Percentiles rank a stretch among this genome's conserved stretches.
Evolutionary conservation across 805 yeast genomes (phyloP).

Genomic region (Monosporozyma aquatica): DNA sequence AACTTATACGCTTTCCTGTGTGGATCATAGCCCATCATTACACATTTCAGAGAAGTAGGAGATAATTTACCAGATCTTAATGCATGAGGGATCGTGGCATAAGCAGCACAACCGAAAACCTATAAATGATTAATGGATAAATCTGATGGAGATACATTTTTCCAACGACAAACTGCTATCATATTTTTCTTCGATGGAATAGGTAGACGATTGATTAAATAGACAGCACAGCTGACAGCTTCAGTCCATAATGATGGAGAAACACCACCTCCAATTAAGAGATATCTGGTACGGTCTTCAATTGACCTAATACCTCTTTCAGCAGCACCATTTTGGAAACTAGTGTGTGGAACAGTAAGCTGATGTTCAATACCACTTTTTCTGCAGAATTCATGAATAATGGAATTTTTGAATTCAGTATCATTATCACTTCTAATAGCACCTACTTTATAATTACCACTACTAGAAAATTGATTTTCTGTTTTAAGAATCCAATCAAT

Average conservation of each 20-base stretch:
- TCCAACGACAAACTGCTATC: conserved; percentile 7
- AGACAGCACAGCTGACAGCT: conserved; percentile 9
- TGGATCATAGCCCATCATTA: conserved; percentile 4
- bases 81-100: conserved; percentile 4
- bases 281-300: conserved; percentile 5
- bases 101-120: conserved; percentile 11
- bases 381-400: neutral
- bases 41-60: conserved; percentile 1
- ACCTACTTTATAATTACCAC: conserved; percentile 6
- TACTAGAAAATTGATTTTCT: conserved; percentile 5
- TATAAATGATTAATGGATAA: neutral
- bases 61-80: conserved; percentile 1
- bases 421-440: conserved; percentile 9
- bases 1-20: conserved; percentile 1
- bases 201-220: conserved; percentile 8
- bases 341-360: conserved; percentile 9
- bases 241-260: conserved; percentile 13
- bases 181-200: neutral
- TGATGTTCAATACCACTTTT: conserved; percentile 9
- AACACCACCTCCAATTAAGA: conserved; percentile 8
- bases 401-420: conserved; percentile 6
- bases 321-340: conserved; percentile 13
- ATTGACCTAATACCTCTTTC: conserved; percentile 13
- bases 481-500: conserved; percentile 4
- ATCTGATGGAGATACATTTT: conserved; percentile 7